phyloP scores from a whole-genome alignment of 106 monocot species.

The Apostasia shenzhenica region DNA sequence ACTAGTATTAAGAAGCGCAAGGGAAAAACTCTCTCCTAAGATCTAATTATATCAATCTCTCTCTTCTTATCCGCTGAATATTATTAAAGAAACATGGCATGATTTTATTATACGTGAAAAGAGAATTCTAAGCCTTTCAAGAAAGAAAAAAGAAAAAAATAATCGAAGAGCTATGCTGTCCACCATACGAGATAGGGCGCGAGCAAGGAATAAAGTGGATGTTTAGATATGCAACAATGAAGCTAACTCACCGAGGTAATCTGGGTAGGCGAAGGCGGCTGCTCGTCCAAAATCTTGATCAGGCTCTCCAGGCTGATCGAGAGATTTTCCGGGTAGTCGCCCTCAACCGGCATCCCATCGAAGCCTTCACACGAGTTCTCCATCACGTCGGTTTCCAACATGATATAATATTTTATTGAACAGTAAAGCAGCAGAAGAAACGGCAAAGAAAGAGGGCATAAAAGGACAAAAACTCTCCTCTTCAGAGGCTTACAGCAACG shows the following conservation, averaged over 20 bases:
- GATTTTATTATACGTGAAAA: too few species aligned
- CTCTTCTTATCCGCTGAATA: too few species aligned
- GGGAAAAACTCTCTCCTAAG: too few species aligned
- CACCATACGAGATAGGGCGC: too few species aligned
- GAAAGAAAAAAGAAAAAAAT: background rate
- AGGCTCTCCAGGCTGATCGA: slow-evolving; percentile 1
- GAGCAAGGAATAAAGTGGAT: too few species aligned
- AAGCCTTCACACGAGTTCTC: background rate
- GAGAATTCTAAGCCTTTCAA: background rate
- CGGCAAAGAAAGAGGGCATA: background rate
- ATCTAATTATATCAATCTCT: too few species aligned
- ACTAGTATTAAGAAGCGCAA: too few species aligned
- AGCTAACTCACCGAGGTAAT: background rate
- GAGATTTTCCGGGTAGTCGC: slow-evolving; percentile 1
- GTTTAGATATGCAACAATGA: background rate
- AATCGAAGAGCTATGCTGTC: background rate
- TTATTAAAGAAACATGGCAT: too few species aligned
- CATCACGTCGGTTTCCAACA: background rate
- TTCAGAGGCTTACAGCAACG: background rate
- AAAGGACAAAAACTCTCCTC: background rate
- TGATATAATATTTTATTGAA: background rate
- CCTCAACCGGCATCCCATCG: background rate
- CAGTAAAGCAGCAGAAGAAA: background rate
- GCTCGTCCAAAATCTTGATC: slow-evolving; percentile 2
- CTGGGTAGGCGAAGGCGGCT: background rate